phyloP scores from a whole-genome alignment of 495 filamentous ascomycete genomes.

The Thermothielavioides terrestris region DNA sequence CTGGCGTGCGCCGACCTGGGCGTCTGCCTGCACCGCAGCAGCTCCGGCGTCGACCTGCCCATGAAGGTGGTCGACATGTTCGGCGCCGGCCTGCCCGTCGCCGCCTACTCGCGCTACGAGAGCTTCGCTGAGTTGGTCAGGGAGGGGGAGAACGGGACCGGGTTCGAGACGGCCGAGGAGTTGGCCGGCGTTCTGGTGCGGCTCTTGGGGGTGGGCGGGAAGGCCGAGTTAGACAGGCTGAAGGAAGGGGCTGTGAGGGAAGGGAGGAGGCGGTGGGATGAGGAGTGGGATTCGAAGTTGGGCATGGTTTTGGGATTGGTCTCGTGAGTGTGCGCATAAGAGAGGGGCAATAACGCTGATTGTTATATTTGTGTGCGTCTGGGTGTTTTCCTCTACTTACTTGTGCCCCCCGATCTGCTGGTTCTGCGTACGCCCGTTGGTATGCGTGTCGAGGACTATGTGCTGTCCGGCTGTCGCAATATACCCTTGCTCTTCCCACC shows the following conservation, averaged over 20 bases:
- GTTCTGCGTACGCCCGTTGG: too few species aligned
- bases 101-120: slow-evolving; percentile 72
- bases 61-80: slow-evolving; percentile 99
- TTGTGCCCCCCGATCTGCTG: too few species aligned
- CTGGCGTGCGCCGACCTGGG: slow-evolving; percentile 86
- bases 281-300: slow-evolving; percentile 81
- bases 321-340: background rate
- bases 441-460: too few species aligned
- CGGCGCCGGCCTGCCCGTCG: slow-evolving; percentile 83
- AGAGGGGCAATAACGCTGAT: background rate
- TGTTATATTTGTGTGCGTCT: background rate
- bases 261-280: slow-evolving; percentile 76
- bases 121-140: slow-evolving; percentile 80
- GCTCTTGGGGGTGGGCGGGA: slow-evolving; percentile 46
- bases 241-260: slow-evolving; percentile 68
- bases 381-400: too few species aligned
- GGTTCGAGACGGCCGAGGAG: slow-evolving; percentile 61
- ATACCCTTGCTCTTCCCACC: too few species aligned
- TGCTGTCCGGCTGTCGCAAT: too few species aligned
- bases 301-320: slow-evolving; percentile 59
- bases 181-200: slow-evolving; percentile 50
- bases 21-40: slow-evolving; percentile 84
- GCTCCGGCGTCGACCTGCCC: slow-evolving; percentile 87
- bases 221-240: slow-evolving; percentile 48
- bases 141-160: slow-evolving; percentile 75